Percentiles rank a stretch among this genome's conserved stretches.
Evolutionary conservation across 208 protist species (phyloP).

Genomic region (Trichomonas tenax): DNA sequence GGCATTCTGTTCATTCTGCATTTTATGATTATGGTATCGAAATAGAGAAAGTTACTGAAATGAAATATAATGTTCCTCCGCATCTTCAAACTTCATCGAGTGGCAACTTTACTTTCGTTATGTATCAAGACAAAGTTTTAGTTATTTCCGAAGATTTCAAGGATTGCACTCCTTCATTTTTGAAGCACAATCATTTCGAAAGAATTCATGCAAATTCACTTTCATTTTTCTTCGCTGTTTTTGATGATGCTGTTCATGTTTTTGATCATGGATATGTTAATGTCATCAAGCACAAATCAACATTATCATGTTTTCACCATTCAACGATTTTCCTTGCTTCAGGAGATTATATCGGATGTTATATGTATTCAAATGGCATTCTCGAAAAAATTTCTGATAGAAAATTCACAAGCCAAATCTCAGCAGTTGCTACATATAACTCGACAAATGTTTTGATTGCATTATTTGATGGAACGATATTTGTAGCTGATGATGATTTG

Average conservation of each 20-base stretch:
- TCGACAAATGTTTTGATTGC: neutral
- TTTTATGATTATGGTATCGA: conserved; percentile 12
- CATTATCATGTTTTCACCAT: neutral
- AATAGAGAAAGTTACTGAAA: neutral
- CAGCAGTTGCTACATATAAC: neutral
- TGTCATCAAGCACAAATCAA: neutral
- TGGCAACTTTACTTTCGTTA: neutral
- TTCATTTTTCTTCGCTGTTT: neutral
- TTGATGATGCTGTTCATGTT: neutral
- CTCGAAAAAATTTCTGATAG: neutral
- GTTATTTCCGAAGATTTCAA: neutral
- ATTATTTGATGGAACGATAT: neutral
- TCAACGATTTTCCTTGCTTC: neutral
- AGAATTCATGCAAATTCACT: neutral
- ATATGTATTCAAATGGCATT: neutral
- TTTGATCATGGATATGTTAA: neutral
- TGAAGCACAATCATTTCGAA: neutral
- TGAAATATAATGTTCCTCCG: neutral
- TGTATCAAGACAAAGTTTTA: neutral
- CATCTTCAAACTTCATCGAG: neutral
- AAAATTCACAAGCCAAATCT: neutral
- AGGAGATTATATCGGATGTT: neutral
- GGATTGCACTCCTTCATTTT: neutral
- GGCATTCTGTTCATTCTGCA: neutral
- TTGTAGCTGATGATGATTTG: neutral